Evolutionary conservation across 169 alveolate species (phyloP).

Genomic region (Plasmodium cynomolgi): DNA sequence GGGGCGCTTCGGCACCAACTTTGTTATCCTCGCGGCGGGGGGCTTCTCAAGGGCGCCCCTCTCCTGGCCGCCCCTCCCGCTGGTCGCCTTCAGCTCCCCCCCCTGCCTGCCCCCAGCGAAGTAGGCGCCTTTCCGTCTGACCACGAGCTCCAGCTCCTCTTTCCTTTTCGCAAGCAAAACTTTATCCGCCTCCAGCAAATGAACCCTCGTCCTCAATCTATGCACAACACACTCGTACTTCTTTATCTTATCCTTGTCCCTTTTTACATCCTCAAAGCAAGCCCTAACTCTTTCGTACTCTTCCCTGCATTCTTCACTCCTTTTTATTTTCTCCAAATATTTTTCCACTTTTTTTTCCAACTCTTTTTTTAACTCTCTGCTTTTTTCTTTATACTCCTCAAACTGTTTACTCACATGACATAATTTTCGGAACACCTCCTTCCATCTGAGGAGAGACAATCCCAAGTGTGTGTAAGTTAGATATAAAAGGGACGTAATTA

Average conservation of each 20-base stretch:
- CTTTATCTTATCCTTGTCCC: conserved; percentile 45
- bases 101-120: neutral
- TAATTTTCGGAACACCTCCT: neutral
- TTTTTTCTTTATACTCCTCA: neutral
- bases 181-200: conserved; percentile 8
- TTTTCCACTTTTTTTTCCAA: conserved; percentile 16
- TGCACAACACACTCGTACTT: conserved; percentile 8
- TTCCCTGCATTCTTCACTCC: conserved; percentile 13
- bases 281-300: neutral
- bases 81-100: neutral
- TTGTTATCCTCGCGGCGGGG: neutral
- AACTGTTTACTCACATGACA: conserved; percentile 7
- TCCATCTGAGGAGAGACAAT: conserved; percentile 16
- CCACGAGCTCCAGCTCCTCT: conserved; percentile 28
- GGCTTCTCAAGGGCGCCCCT: neutral
- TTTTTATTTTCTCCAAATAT: neutral
- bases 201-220: conserved; percentile 26
- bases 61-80: neutral
- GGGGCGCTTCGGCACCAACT: neutral
- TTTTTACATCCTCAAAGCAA: neutral
- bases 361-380: neutral
- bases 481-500: conserved; percentile 13
- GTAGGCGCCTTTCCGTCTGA: neutral
- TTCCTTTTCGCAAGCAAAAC: conserved; percentile 6
- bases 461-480: conserved; percentile 27